Conservation (phyloP, 1,284 basidiomycete genomes). For the Moniliella sp. region DNA sequence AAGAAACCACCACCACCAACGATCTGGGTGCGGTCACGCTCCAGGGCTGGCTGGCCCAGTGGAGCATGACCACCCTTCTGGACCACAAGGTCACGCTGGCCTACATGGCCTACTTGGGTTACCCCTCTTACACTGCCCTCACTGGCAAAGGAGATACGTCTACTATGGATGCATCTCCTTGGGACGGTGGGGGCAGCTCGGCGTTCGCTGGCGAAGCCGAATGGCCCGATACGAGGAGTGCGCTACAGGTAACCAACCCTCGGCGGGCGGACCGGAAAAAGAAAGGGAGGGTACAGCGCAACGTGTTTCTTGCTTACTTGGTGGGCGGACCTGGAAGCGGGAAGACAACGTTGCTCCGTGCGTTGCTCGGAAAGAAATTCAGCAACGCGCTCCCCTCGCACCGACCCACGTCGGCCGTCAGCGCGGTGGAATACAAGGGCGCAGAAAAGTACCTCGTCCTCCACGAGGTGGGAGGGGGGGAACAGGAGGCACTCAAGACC, state of each 20-base stretch:
- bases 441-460: constrained; percentile 65
- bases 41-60: constrained; percentile 92
- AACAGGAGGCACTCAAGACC: constrained; percentile 70
- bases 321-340: constrained; percentile 87
- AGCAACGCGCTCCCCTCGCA: constrained; percentile 51
- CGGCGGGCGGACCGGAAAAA: constrained; percentile 46
- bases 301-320: constrained; percentile 47
- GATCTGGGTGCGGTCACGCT: constrained; percentile 74
- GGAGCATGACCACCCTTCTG: constrained; percentile 93
- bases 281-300: constrained; percentile 36
- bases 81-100: constrained; percentile 75
- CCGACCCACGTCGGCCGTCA: constrained; percentile 64
- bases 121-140: constrained; percentile 37
- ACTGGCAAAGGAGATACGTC: not conserved
- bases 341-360: constrained; percentile 65
- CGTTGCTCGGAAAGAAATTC: constrained; percentile 58
- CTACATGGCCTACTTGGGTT: constrained; percentile 84
- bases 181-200: not conserved
- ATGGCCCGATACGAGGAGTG: constrained; percentile 9
- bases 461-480: constrained; percentile 25
- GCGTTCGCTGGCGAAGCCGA: not conserved
- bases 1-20: constrained; percentile 64
- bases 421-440: constrained; percentile 78
- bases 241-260: constrained; percentile 17
- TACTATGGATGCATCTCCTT: not conserved